Base-by-base conservation (phyloP, 352 stramenopile species). In the Pythium oligandrum region DNA sequence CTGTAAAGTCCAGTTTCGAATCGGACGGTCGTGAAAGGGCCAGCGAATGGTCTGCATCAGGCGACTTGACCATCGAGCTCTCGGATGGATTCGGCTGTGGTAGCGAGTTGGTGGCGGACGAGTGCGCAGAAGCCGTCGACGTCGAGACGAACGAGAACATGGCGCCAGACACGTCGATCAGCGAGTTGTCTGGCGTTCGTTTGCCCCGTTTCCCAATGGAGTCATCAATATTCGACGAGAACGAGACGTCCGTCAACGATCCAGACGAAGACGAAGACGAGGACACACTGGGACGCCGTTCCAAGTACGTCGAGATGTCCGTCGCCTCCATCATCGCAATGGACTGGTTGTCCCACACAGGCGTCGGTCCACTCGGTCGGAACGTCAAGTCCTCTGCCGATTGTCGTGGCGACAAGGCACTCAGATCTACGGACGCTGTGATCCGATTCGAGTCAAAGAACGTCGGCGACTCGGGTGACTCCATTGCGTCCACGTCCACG, bases 1-100 rank as follows among this genome's bases (percentile, higher is more conserved):
- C 74, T 2, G 74, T 84, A 47, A 82, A 84, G 45, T 84, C 74
- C 0, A 84, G 55, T 6, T 48, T 55, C 32, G 68, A 66, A n/a
- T 68, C 71, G 9, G 61, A 73, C 11, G 51, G 26, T 33, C 65
- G 17, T 26, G 17, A 26, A 26, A 26, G 17, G 17, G 17, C 17
- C 17, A 26, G 17, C 17, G 17, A 26, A 26, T 26, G 17, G 0
- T 26, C 17, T 26, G 17, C 17, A 26, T 0, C 17, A 26, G 17
- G 54, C 7, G 44, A 34, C 55, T 46, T 51, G 49, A 68, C n/a
- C 52, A 71, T 39, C 57, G 61, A 55, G 17, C 35, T 39, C 49
- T 63, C 31, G 38, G 68, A 43, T 45, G 54, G 48, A 63, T 40
- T 37, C 2, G 4, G 2, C 26, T 47, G 12, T 3, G 12, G 39